These are phyloP conservation scores for Talaromyces stipitatus DNA, from an alignment of 495 filamentous ascomycete species.

Conservation along the genomic window DNA sequence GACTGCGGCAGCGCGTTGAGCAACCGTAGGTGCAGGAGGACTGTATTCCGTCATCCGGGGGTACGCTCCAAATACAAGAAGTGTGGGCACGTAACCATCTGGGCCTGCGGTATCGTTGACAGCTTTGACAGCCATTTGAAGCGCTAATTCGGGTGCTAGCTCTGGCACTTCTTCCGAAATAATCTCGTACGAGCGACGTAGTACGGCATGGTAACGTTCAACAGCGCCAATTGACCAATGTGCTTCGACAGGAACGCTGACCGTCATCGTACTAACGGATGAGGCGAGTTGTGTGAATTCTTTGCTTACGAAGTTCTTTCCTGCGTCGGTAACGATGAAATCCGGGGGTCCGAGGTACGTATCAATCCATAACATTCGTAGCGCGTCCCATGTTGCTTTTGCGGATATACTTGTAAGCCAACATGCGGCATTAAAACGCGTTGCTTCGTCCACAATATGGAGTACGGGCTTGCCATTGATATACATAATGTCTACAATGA, in stretches of 20 bases:
- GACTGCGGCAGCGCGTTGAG: constrained; percentile 7
- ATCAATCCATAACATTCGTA: constrained; percentile 17
- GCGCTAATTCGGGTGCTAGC: background rate
- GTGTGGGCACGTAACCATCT: constrained; percentile 8
- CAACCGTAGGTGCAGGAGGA: constrained; percentile 1
- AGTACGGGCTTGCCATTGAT: background rate
- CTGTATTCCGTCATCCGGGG: constrained; percentile 7
- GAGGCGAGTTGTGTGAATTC: constrained; percentile 13
- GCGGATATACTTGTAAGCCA: background rate
- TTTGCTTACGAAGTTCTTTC: constrained; percentile 17
- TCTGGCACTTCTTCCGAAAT: constrained; percentile 9
- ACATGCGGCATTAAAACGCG: constrained; percentile 4
- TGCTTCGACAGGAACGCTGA: constrained; percentile 13
- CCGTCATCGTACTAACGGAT: background rate
- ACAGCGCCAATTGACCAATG: constrained; percentile 16
- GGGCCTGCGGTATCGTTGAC: constrained; percentile 6
- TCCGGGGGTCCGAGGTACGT: constrained; percentile 17
- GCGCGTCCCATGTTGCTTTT: constrained; percentile 13
- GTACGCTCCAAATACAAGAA: constrained; percentile 11
- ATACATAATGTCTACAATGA: background rate
- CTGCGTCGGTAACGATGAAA: constrained; percentile 10
- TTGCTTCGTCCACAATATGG: background rate
- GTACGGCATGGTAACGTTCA: constrained; percentile 11
- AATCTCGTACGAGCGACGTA: constrained; percentile 12
- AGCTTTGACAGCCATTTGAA: constrained; percentile 19